Evolutionary conservation across 768 basidiomycete genomes (phyloP).

Genomic region (Astraeus odoratus): DNA sequence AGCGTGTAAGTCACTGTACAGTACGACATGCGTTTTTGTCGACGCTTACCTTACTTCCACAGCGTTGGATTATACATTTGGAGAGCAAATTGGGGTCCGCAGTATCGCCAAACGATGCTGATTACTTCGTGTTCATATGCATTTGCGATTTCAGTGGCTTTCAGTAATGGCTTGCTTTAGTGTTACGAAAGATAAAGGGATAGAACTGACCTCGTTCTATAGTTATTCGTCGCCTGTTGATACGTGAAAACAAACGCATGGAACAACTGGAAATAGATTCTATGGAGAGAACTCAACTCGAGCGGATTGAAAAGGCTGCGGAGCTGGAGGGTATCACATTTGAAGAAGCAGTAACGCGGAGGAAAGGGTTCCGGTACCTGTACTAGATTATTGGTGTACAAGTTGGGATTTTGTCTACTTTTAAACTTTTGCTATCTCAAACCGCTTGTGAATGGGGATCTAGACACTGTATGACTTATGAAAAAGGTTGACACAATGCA

Average conservation of each 20-base stretch:
- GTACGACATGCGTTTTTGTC: neutral
- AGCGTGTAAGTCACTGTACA: conserved; percentile 42
- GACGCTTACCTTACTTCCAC: neutral
- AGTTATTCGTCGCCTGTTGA: conserved; percentile 41
- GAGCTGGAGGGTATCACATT: conserved; percentile 53
- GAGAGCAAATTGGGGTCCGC: conserved; percentile 54
- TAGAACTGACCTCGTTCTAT: too few relatives aligned
- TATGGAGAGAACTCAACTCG: conserved; percentile 38
- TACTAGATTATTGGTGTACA: too few relatives aligned
- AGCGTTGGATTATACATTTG: conserved; percentile 59
- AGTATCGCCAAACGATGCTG: conserved; percentile 57
- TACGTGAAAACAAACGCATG: conserved; percentile 44
- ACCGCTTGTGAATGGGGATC: too few relatives aligned
- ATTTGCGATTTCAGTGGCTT: conserved; percentile 25
- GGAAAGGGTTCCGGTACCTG: conserved; percentile 53
- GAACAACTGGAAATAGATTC: conserved; percentile 43
- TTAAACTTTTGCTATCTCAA: too few relatives aligned
- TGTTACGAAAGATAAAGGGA: too few relatives aligned
- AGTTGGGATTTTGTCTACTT: too few relatives aligned
- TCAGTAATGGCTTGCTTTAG: conserved; percentile 26
- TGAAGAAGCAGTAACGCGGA: conserved; percentile 51
- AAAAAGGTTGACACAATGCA: too few relatives aligned
- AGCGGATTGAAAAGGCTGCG: conserved; percentile 51
- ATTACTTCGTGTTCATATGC: conserved; percentile 35
- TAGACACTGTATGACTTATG: too few relatives aligned